These are phyloP conservation scores for Eustoma russellianum DNA, from an alignment of 257 asterid species.

Conservation along the genomic window DNA sequence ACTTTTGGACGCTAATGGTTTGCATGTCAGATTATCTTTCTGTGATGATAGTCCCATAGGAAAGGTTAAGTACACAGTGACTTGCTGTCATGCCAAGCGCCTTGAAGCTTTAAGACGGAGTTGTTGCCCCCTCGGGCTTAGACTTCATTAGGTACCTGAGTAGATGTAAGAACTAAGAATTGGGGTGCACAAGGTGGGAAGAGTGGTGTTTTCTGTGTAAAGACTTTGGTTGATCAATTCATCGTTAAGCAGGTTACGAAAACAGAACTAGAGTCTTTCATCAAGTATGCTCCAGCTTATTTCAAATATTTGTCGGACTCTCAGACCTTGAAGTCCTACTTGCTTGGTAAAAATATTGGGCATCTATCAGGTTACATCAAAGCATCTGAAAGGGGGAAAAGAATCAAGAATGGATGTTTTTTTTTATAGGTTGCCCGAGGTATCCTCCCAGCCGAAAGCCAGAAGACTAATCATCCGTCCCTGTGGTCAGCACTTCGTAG, in stretches of 20 bases:
- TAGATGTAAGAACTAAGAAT: constrained; percentile 71
- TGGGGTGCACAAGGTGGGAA: constrained; percentile 93
- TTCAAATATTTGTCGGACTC: constrained; percentile 66
- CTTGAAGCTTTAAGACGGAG: constrained; percentile 55
- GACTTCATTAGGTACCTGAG: constrained; percentile 65
- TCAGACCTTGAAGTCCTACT: constrained; percentile 54
- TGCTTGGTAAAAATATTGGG: constrained; percentile 80
- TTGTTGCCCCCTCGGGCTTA: constrained; percentile 52
- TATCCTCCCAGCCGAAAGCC: too few relatives aligned
- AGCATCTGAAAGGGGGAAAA: constrained; percentile 65
- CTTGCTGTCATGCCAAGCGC: constrained; percentile 63
- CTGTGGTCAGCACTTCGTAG: too few relatives aligned
- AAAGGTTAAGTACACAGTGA: constrained; percentile 57
- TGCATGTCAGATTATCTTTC: constrained; percentile 50
- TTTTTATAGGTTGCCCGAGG: too few relatives aligned
- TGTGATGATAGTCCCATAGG: constrained; percentile 56
- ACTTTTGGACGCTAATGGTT: constrained; percentile 25
- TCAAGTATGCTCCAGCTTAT: constrained; percentile 57
- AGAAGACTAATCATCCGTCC: too few relatives aligned
- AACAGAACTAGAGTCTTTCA: constrained; percentile 71
- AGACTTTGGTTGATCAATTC: constrained; percentile 68
- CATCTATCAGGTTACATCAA: constrained; percentile 69
- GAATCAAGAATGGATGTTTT: constrained; percentile 55
- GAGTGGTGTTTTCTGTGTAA: constrained; percentile 71
- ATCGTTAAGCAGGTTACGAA: constrained; percentile 71